Base-by-base conservation (phyloP, 1,284 basidiomycete genomes). In the Cutaneotrichosporon cyanovorans region DNA sequence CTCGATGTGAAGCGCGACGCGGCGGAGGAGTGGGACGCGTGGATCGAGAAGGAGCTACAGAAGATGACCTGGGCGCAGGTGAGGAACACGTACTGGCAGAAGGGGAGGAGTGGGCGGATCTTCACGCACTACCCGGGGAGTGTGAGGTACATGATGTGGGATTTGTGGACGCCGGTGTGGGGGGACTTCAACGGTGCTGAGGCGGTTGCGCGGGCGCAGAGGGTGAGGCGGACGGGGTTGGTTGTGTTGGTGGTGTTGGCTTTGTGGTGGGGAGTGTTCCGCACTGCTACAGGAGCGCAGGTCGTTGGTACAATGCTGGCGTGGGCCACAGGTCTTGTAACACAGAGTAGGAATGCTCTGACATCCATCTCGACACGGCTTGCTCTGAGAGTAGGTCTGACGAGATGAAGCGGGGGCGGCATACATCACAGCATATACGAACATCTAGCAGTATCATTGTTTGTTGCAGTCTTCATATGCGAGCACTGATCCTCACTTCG, bases 1-100 rank as follows among this genome's bases (percentile, higher is more conserved):
- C 30, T 48, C 22, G 39, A 44, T 5, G 39, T 45, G 18, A 51
- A 51, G 42, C 34, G 14, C 22, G 30, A 34, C 12, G 45, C 50
- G 1, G 42, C 50, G 5, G 12, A 37, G 18, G 37, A 42, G 38
- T 65, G 61, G 46, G 57, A 55, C 20, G 37, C 34, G 43, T 55
- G 37, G 40, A 53, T 58, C 39, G 55, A 55, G 39, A 39, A 44
- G 15, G 40, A 50, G 8, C 39, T 59, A 9, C 42, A 52, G 25
- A 43, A 43, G 34, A 51, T 41, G 45, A 43, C 42, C 5, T 51
- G 50, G 50, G 16, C 25, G 2, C 20, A 39, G 16, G 45, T 47
- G 14, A 12, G 34, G 19, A 48, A 45, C 34, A 28, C 25, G 8
- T 57, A 52, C 43, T 51, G 45, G 41, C 46, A 48, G 15, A 42